A percentile compares a stretch with the other conserved stretches of the same genome.
These are phyloP conservation scores for Aechmea fasciata DNA, from an alignment of 176 grass and related monocot genomes.

Conservation along the genomic window DNA sequence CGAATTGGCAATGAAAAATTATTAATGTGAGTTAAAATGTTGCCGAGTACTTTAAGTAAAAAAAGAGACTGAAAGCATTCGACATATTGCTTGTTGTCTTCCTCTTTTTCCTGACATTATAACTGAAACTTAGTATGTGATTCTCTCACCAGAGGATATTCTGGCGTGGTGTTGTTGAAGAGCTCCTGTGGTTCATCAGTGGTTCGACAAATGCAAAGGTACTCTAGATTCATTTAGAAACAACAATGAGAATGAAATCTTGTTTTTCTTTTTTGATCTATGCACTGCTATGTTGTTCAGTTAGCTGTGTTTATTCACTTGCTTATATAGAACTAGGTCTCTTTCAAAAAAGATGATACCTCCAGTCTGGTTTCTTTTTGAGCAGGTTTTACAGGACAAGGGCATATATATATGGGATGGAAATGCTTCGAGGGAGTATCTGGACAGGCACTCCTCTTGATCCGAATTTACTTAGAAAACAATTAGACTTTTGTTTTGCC, in stretches of 20 bases:
- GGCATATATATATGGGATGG: slow-evolving; percentile 87
- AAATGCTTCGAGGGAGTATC: slow-evolving; percentile 87
- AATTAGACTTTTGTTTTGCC: neutral
- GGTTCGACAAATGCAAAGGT: slow-evolving; percentile 84
- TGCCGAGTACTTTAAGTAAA: too few relatives aligned
- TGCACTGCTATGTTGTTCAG: neutral
- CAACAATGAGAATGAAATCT: neutral
- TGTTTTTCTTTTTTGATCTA: neutral
- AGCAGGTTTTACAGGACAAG: slow-evolving; percentile 72
- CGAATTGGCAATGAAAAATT: too few relatives aligned
- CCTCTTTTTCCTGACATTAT: neutral
- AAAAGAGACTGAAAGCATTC: neutral
- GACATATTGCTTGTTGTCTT: neutral
- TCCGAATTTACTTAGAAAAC: neutral
- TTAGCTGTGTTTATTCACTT: neutral
- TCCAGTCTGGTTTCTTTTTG: slow-evolving; percentile 15
- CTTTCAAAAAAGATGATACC: neutral
- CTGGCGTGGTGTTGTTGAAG: slow-evolving; percentile 81
- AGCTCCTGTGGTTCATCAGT: slow-evolving; percentile 90
- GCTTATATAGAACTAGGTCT: neutral
- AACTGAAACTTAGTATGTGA: neutral
- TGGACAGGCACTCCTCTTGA: slow-evolving; percentile 49
- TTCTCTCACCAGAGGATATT: slow-evolving; percentile 57
- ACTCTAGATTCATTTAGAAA: slow-evolving; percentile 9
- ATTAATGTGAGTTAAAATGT: too few relatives aligned